Evolutionary conservation across 23 red algal genomes (phyloP), one percentile per base, ranked within the genome.

Genomic region (Gracilaria domingensis): DNA sequence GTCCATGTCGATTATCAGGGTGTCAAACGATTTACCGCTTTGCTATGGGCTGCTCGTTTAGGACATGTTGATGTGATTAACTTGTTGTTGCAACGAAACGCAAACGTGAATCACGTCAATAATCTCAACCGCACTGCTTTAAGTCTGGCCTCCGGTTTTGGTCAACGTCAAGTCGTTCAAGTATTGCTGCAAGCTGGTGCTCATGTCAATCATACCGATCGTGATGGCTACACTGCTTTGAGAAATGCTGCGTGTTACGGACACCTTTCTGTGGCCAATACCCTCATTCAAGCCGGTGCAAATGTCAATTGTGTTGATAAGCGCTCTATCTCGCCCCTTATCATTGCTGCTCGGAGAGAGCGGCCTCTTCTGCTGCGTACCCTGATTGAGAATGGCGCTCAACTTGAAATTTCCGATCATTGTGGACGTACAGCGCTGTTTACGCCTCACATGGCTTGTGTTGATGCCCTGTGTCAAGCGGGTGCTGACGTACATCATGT

Each of bases 391-490:
- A n/a, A 8, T 12, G 67, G 67, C 5, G 67, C 67, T 37, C 5
- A 73, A 39, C 35, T 73, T 44, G 67, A 73, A 12, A 37, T 40
- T 37, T 23, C 67, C 8, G 67, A 37, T 73, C 17, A 2, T 40
- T 37, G 1, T 73, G 67, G 67, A 44, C 67, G 67, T 44, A 73
- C 67, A 4, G 67, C 67, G 38, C 67, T 73, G 1, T 40, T 73
- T 21, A 44, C 38, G 6, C 59, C 8, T 62, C 67, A 73, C 20
- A 8, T 44, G 6, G 34, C 67, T 23, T 37, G 33, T 7, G 67
- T 73, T 20, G 13, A 73, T 23, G 7, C 20, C 23, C 67, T 73
- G 3, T 44, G 33, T 12, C 30, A 73, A 20, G 67, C 67, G 8
- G 4, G 24, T 42, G 67, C 67, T 4, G 20, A 73, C 20, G 38